phyloP scores from a whole-genome alignment of 2,329 filamentous ascomycete species.

The Pyrenophora graminea region DNA sequence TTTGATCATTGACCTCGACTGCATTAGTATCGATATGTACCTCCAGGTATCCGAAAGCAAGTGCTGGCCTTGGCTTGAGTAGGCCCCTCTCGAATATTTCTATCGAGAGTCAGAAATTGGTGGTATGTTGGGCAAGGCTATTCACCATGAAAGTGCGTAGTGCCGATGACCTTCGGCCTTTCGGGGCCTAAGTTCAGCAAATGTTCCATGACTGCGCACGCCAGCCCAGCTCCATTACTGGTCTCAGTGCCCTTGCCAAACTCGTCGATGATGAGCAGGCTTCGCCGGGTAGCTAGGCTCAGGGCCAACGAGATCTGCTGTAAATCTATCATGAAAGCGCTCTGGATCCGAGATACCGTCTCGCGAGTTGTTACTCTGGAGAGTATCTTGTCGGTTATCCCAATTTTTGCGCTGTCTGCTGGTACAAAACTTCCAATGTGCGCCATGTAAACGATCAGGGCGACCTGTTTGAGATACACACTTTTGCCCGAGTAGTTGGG shows the following conservation, averaged over 20 bases:
- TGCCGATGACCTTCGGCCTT: constrained; percentile 63
- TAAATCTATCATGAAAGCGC: constrained; percentile 78
- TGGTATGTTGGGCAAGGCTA: constrained; percentile 36
- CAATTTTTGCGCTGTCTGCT: constrained; percentile 74
- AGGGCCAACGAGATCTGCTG: constrained; percentile 82
- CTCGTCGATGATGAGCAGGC: constrained; percentile 88
- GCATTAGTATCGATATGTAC: constrained; percentile 63
- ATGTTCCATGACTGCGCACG: constrained; percentile 64
- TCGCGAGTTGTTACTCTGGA: constrained; percentile 80
- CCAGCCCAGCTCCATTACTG: constrained; percentile 66
- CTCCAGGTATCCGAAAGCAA: constrained; percentile 73
- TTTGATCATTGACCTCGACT: constrained; percentile 61
- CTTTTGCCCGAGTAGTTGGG: constrained; percentile 98
- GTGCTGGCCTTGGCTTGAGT: constrained; percentile 54
- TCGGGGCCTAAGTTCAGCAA: constrained; percentile 55
- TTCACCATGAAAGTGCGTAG: constrained; percentile 66
- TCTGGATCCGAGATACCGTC: constrained; percentile 66
- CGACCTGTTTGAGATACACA: constrained; percentile 90
- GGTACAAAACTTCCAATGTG: constrained; percentile 91
- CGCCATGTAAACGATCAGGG: constrained; percentile 87
- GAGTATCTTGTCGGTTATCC: constrained; percentile 89
- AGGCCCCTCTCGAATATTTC: constrained; percentile 73
- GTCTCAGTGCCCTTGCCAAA: constrained; percentile 75
- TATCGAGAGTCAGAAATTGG: constrained; percentile 51
- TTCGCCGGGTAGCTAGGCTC: constrained; percentile 73